Evolutionary conservation across 805 yeast genomes (phyloP), one percentile per base, ranked within the genome.

Genomic region (Lipomyces yamadae): DNA sequence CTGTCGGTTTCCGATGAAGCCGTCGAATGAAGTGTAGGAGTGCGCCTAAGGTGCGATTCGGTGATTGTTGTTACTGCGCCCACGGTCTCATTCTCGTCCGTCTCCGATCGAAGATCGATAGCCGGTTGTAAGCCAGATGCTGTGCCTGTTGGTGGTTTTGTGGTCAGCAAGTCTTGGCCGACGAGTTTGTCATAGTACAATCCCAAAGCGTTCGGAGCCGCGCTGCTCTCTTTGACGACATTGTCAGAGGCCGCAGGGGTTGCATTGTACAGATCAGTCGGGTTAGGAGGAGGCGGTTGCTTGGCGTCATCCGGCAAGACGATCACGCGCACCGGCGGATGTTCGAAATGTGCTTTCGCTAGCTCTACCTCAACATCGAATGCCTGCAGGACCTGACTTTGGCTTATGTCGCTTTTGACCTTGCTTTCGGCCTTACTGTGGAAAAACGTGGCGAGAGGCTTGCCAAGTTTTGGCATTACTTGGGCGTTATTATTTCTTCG

Each of bases 351-450:
- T 3, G 63, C 63, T 29, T 50, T 45, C 29, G 67, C 64, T n/a
- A 60, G 55, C 37, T 60, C 67, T 15, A 64, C 18, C n/a, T 64
- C 67, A 24, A 63, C 37, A 18, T 63, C 61, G 30, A 64, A 64
- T 48, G 56, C 61, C 6, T 29, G 37, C 50, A 64, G 29, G 11
- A 64, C 53, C 35, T 61, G 52, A 4, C 48, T 52, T 18, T 7
- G 24, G 11, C 50, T 5, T 42, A 64, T 15, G 24, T 45, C 61
- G 24, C 35, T 60, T 6, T 32, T 33, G 10, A 24, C 18, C 18
- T 34, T 37, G 11, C n/a, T 24, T 45, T 61, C 60, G 45, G 30
- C 13, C 3, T 5, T 15, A 7, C n/a, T 42, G 24, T 42, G 48
- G 7, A 42, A 15, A 42, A 42, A 7, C 15, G 18, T 24, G 8